These are phyloP conservation scores for Cryptosporidium canis DNA, from an alignment of 169 alveolate species.

Conservation along the genomic window DNA sequence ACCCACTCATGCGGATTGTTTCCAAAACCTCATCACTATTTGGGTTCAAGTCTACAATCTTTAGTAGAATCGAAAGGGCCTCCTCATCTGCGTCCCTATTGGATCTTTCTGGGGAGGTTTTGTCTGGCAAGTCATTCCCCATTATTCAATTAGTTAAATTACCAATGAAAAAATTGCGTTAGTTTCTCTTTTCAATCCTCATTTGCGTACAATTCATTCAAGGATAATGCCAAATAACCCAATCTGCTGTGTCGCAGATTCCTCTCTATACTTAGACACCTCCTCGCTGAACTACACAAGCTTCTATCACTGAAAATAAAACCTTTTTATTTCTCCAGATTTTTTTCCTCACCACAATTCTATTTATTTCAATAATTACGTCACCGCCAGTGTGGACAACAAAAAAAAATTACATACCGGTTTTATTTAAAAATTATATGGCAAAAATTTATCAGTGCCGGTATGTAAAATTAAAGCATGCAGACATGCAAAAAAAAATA, in stretches of 20 bases:
- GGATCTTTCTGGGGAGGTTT: background rate
- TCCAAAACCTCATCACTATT: slow-evolving; percentile 49
- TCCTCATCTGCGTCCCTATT: slow-evolving; percentile 17
- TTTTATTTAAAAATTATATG: background rate
- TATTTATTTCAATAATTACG: background rate
- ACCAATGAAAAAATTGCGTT: too few relatives aligned
- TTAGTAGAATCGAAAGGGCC: slow-evolving; percentile 26
- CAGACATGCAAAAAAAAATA: background rate
- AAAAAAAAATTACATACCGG: slow-evolving; percentile 10
- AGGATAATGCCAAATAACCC: too few relatives aligned
- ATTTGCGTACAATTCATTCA: too few relatives aligned
- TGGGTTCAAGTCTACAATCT: slow-evolving; percentile 52
- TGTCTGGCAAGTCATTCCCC: background rate
- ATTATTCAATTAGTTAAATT: too few relatives aligned
- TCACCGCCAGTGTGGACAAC: slow-evolving; percentile 66
- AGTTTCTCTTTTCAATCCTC: too few relatives aligned
- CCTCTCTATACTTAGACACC: too few relatives aligned
- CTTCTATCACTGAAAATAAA: background rate
- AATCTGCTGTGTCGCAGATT: too few relatives aligned
- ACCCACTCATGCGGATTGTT: slow-evolving; percentile 18
- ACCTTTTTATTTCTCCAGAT: background rate
- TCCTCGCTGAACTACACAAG: too few relatives aligned
- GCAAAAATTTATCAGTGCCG: slow-evolving; percentile 3
- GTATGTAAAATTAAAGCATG: background rate
- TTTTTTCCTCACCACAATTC: background rate